phyloP scores from a whole-genome alignment of 2,329 filamentous ascomycete species.

The Amauroascus niger region DNA sequence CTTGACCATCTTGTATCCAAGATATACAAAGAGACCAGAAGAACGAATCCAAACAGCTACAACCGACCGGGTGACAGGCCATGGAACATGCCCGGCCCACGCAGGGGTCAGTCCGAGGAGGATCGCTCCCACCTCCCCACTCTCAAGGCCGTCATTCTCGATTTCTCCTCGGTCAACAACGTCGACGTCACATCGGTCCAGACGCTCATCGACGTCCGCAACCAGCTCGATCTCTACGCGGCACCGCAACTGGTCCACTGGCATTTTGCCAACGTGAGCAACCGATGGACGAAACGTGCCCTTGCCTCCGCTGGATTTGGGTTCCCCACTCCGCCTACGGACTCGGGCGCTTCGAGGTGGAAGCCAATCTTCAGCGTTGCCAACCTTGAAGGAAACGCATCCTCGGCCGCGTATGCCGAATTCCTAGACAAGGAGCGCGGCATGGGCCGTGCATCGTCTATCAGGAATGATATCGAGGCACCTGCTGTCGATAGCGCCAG shows the following conservation, averaged over 20 bases:
- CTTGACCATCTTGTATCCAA: constrained; percentile 65
- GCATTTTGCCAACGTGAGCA: constrained; percentile 91
- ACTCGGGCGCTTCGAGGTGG: constrained; percentile 52
- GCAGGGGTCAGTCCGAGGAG: constrained; percentile 44
- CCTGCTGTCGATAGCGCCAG: constrained; percentile 15
- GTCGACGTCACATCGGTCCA: constrained; percentile 90
- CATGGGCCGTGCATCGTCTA: neutral
- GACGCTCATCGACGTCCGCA: constrained; percentile 84
- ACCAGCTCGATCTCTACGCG: constrained; percentile 81
- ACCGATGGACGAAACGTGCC: constrained; percentile 87
- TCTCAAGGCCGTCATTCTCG: constrained; percentile 81
- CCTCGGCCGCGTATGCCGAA: constrained; percentile 61
- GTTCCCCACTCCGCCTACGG: constrained; percentile 55
- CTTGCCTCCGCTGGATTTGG: constrained; percentile 83
- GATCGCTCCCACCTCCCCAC: constrained; percentile 50
- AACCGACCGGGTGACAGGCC: constrained; percentile 64
- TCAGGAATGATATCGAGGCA: constrained; percentile 14
- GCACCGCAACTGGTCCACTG: constrained; percentile 76
- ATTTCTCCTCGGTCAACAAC: constrained; percentile 88
- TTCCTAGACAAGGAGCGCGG: constrained; percentile 50
- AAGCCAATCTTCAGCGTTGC: constrained; percentile 93
- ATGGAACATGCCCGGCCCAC: constrained; percentile 87
- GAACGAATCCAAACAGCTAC: constrained; percentile 62
- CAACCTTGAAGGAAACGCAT: constrained; percentile 64
- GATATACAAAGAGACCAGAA: constrained; percentile 61